Conservation (phyloP, 2,329 filamentous ascomycete species). For the Lecanoromycetidae sp. region DNA sequence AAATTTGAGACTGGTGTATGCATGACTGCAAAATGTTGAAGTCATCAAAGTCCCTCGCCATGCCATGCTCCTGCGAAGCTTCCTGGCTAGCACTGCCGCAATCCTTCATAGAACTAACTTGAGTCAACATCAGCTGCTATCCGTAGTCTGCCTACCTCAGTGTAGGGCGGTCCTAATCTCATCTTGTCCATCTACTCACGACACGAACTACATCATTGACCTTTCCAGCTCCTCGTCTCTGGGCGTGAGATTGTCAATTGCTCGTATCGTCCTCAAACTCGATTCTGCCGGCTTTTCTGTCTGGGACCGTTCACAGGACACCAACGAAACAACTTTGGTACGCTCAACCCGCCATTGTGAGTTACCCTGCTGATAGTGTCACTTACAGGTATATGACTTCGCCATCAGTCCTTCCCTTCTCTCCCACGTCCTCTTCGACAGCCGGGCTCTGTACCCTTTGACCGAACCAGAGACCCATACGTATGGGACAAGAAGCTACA, state of each 20-base stretch:
- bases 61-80: too few relatives aligned
- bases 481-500: too few relatives aligned
- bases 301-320: not conserved
- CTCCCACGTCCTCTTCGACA: not conserved
- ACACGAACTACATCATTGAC: not conserved
- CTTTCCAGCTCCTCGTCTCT: not conserved
- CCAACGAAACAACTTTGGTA: not conserved
- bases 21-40: too few relatives aligned
- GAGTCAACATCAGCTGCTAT: not conserved
- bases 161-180: too few relatives aligned
- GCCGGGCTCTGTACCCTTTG: not conserved
- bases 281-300: not conserved
- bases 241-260: not conserved
- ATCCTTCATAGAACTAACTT: too few relatives aligned
- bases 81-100: too few relatives aligned
- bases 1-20: too few relatives aligned
- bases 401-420: not conserved
- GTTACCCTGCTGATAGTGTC: not conserved
- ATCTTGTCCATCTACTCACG: not conserved
- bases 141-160: not conserved
- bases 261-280: slow-evolving; percentile 1
- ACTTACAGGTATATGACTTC: not conserved
- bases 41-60: too few relatives aligned
- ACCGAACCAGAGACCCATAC: not conserved
- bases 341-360: not conserved